Evolutionary conservation across 768 basidiomycete species (phyloP), one percentile per base, ranked within the genome.

Genomic region (Psilocybe cyanescens): DNA sequence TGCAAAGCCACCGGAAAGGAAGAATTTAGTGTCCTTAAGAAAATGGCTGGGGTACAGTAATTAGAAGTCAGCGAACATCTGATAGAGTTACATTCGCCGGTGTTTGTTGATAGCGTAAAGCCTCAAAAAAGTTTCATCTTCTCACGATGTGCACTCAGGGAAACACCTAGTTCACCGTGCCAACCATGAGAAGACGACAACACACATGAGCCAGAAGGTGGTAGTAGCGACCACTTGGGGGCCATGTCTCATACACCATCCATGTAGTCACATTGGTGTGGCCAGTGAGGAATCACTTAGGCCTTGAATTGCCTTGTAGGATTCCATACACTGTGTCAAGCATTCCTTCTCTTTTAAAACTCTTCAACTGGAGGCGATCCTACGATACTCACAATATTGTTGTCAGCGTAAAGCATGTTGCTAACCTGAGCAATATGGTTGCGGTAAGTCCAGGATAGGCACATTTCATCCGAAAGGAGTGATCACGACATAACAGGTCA

Each of bases 11-110:
- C 67, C 41, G 67, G 67, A 24, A 64, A 62, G 8, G 65, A 65
- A 31, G 67, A 68, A 47, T 68, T 68, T 35, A 58, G 60, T 16
- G 47, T 50, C 8, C 53, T 66, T 30, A 63, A 58, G 68, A 87
- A 81, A 70, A 78, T 93, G 82, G 90, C 91, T 28, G 79, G 81
- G 8, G 70, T 79, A 44, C 77, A 65, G 41, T 53, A 52, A 51
- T 16, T 62, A 54, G 30, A 49, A 24, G 24, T 41, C 35, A 14
- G 4, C 24, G 16, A 29, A 37, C 30, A 1, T 35, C 39, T 29
- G 33, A 12, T 33, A 30, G 52, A 41, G 24, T 55, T 56, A 19
- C 56, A 61, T 45, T 46, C 37, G 24, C 35, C 53, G 14, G 16
- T 62, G 47, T 46, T 33, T 46, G 41, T 50, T 50, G 12, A 48